Evolutionary conservation across 2,329 filamentous ascomycete genomes (phyloP), one percentile per base, ranked within the genome.

Genomic region (Nannizzia gypsea): DNA sequence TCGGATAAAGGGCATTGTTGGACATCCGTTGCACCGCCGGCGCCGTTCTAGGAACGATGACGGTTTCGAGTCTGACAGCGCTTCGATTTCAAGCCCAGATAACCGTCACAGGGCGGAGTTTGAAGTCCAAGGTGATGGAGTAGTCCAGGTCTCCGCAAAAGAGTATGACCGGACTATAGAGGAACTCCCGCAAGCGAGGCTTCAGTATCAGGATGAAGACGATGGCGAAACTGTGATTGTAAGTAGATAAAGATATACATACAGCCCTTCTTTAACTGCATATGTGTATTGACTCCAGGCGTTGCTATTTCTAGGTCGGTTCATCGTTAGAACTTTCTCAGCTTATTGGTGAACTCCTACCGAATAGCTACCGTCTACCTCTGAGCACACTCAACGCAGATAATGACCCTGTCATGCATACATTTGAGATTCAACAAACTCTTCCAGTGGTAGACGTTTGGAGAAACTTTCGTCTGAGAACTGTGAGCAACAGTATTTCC

Each of bases 181-280:
- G 17, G 70, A 64, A 55, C 66, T 76, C 64, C 76, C 77, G 22
- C 70, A 72, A 44, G 75, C 75, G 11, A 70, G 67, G 36, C 63
- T 79, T 50, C 74, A 68, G 20, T 79, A 78, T 61, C 56, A 74
- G 58, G 77, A 79, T 65, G 73, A 76, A 28, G 75, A 78, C 62
- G 76, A 78, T 62, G 74, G 73, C 1, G 75, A 77, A 59, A 66
- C 70, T 34, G 75, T 79, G 59, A 78, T 73, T 5, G 76, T 77
- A 65, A 68, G 72, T 66, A 22, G 50, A 44, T 28, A n/a, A n/a
- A n/a, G n/a, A n/a, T n/a, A n/a, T n/a, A 31, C 11, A 36, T 36
- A 3, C 9, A 31, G 4, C n/a, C 3, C 11, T 54, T 34, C 13
- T 28, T n/a, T 26, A 20, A 15, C 26, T 40, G 5, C 48, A 15